phyloP scores from a whole-genome alignment of 176 grass and related monocot species.

The Oryza brachyantha region DNA sequence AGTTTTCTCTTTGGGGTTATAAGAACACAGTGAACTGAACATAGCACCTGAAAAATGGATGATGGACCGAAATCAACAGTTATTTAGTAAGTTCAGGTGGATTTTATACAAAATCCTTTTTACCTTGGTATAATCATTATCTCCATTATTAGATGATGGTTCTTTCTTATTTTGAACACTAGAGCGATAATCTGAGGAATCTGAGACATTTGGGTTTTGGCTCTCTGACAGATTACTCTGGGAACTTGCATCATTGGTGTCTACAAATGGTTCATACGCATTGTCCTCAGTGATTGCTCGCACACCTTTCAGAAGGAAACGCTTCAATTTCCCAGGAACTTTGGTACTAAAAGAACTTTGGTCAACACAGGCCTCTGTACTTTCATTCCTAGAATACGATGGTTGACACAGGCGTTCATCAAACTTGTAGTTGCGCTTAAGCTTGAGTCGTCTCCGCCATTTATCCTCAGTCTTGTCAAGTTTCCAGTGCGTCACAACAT shows the following conservation, averaged over 20 bases:
- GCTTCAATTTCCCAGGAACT: conserved; percentile 90
- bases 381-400: conserved; percentile 46
- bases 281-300: conserved; percentile 67
- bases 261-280: conserved; percentile 53
- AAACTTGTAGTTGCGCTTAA: conserved; percentile 96
- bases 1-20: conserved; percentile 94
- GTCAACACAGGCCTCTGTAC: background rate
- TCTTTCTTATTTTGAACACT: conserved; percentile 73
- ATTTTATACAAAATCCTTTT: conserved; percentile 14
- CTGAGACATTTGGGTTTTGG: conserved; percentile 33
- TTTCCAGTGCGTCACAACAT: conserved; percentile 70
- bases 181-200: conserved; percentile 48
- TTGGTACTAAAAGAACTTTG: conserved; percentile 33
- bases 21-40: conserved; percentile 69
- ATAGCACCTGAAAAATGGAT: conserved; percentile 56
- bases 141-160: conserved; percentile 37
- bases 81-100: background rate
- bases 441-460: conserved; percentile 82
- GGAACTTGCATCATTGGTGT: conserved; percentile 41
- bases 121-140: conserved; percentile 70
- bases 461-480: conserved; percentile 95
- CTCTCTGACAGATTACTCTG: conserved; percentile 42
- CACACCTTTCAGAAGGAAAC: conserved; percentile 84
- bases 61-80: background rate
- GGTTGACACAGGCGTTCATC: conserved; percentile 79